phyloP scores from a whole-genome alignment of 352 stramenopile species.

The Hyaloperonospora brassicae region DNA sequence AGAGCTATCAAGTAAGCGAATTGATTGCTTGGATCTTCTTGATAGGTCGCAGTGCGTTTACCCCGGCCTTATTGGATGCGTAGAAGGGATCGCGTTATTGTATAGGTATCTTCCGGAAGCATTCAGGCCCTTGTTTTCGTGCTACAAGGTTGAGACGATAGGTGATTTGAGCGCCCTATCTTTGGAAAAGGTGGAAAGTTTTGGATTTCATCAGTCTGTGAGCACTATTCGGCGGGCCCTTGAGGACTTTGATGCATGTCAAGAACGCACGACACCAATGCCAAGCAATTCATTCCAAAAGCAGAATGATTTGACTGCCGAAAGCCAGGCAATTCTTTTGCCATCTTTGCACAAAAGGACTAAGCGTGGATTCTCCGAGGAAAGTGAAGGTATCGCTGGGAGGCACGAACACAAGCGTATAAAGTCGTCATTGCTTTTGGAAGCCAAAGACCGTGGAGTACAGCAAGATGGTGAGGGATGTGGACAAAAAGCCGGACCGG shows the following conservation, averaged over 20 bases:
- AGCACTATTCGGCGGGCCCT: slow-evolving; percentile 45
- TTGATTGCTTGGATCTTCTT: slow-evolving; percentile 5
- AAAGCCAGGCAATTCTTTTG: slow-evolving; percentile 19
- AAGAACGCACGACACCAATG: slow-evolving; percentile 30
- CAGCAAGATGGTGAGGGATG: slow-evolving; percentile 14
- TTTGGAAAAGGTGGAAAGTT: slow-evolving; percentile 41
- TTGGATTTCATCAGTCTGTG: slow-evolving; percentile 54
- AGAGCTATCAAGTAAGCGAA: slow-evolving; percentile 7
- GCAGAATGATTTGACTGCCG: slow-evolving; percentile 11
- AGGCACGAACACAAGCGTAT: slow-evolving; percentile 35
- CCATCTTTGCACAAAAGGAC: slow-evolving; percentile 25
- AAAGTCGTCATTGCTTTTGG: slow-evolving; percentile 32
- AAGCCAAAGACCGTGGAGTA: slow-evolving; percentile 8
- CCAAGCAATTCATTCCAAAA: slow-evolving; percentile 36
- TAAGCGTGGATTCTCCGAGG: slow-evolving; percentile 29
- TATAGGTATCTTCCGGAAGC: slow-evolving; percentile 45
- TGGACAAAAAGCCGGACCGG: slow-evolving; percentile 30
- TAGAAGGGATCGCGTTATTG: slow-evolving; percentile 39
- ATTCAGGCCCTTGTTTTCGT: slow-evolving; percentile 49
- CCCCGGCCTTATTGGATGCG: slow-evolving; percentile 36
- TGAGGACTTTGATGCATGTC: slow-evolving; percentile 40
- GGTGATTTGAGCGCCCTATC: slow-evolving; percentile 51
- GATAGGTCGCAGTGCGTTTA: slow-evolving; percentile 29
- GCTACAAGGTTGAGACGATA: slow-evolving; percentile 65
- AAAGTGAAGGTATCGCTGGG: slow-evolving; percentile 9